Evolutionary conservation across 192 early-diverging fungal genomes (phyloP).

Genomic region (Coemansia sp.): DNA sequence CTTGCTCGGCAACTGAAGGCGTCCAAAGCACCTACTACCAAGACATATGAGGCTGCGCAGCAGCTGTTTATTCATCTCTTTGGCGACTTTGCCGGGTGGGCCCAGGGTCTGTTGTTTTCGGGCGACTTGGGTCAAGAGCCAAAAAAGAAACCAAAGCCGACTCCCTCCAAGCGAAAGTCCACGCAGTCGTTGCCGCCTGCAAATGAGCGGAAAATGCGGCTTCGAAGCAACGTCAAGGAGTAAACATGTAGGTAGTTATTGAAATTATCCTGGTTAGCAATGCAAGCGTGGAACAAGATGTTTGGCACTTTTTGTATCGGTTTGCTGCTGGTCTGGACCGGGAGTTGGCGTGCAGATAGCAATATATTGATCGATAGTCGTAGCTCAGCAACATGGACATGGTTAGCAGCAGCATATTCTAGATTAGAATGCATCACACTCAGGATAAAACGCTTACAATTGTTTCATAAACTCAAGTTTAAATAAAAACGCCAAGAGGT

Average conservation of each 20-base stretch:
- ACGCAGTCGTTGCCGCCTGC: neutral
- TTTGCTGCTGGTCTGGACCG: no score
- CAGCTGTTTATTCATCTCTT: slow-evolving; percentile 74
- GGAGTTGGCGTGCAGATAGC: no score
- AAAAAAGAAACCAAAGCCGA: slow-evolving; percentile 9
- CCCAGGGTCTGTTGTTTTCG: slow-evolving; percentile 63
- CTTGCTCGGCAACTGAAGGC: slow-evolving; percentile 37
- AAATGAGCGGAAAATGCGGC: neutral
- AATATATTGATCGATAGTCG: slow-evolving; percentile 78
- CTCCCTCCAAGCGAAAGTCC: slow-evolving; percentile 20
- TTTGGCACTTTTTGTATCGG: no score
- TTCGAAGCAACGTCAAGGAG: slow-evolving; percentile 4
- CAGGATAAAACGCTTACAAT: slow-evolving; percentile 93
- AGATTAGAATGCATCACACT: slow-evolving; percentile 78
- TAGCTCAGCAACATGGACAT: slow-evolving; percentile 94
- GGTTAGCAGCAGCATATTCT: slow-evolving; percentile 66
- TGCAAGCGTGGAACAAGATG: no score
- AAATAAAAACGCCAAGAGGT: no score
- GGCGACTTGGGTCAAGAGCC: slow-evolving; percentile 36
- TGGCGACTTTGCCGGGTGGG: slow-evolving; percentile 82
- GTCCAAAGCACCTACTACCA: slow-evolving; percentile 64
- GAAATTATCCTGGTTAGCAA: slow-evolving; percentile 34
- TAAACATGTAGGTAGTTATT: slow-evolving; percentile 25
- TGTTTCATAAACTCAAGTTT: neutral
- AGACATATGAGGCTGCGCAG: slow-evolving; percentile 68